phyloP scores from a whole-genome alignment of 805 yeast genomes.

The Sugiyamaella floridensis region DNA sequence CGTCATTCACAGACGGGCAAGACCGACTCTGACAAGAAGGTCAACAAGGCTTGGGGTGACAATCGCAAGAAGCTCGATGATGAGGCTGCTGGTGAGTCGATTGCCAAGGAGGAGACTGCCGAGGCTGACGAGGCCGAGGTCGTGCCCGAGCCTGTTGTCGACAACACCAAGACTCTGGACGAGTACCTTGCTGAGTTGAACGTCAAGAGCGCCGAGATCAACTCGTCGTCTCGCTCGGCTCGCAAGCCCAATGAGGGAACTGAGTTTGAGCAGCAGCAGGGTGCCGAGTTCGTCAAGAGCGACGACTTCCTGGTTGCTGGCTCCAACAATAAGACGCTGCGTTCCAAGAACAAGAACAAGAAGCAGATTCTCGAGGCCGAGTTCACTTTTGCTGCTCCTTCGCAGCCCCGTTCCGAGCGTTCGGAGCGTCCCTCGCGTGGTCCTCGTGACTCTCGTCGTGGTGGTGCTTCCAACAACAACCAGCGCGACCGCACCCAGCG shows the following conservation, averaged over 20 bases:
- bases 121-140: slow-evolving; percentile 37
- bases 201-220: slow-evolving; percentile 22
- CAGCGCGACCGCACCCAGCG: slow-evolving; percentile 30
- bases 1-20: slow-evolving; percentile 82
- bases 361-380: slow-evolving; percentile 71
- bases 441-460: slow-evolving; percentile 16
- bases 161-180: slow-evolving; percentile 62
- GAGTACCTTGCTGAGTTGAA: slow-evolving; percentile 69
- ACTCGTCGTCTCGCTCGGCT: slow-evolving; percentile 22
- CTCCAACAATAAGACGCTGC: slow-evolving; percentile 58
- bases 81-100: slow-evolving; percentile 41
- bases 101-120: slow-evolving; percentile 33
- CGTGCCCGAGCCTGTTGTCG: slow-evolving; percentile 40
- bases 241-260: slow-evolving; percentile 52
- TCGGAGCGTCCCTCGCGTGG: background rate
- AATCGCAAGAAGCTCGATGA: slow-evolving; percentile 61
- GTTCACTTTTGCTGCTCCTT: slow-evolving; percentile 52
- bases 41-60: slow-evolving; percentile 85
- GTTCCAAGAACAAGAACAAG: slow-evolving; percentile 72
- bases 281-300: slow-evolving; percentile 56
- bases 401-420: background rate
- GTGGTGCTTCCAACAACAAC: slow-evolving; percentile 20
- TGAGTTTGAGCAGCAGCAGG: slow-evolving; percentile 39
- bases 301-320: slow-evolving; percentile 53
- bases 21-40: slow-evolving; percentile 77